Conservation (phyloP, 805 yeast species). For the Kregervanrija pseudodelftensis region DNA sequence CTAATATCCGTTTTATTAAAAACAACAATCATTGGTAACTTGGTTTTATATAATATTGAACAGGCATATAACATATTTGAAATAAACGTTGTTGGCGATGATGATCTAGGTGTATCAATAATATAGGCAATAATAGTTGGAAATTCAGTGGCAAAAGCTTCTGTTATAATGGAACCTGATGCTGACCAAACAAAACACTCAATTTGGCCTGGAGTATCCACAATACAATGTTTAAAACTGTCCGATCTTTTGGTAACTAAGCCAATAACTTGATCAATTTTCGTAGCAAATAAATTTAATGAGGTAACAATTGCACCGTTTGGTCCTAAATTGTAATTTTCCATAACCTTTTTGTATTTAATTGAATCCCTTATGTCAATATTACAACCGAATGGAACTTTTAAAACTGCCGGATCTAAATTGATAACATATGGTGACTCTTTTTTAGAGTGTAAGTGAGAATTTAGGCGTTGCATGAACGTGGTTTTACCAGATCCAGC, state of each 20-base stretch:
- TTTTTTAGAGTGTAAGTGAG: constrained; percentile 71
- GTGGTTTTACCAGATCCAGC: constrained; percentile 91
- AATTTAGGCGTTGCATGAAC: constrained; percentile 88
- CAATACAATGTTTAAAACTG: constrained; percentile 59
- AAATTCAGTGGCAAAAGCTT: constrained; percentile 89
- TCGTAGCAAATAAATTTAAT: constrained; percentile 84
- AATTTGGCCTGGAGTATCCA: constrained; percentile 98
- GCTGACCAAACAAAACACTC: constrained; percentile 99
- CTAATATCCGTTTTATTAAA: constrained; percentile 91
- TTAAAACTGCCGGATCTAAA: constrained; percentile 92
- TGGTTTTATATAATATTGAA: constrained; percentile 91
- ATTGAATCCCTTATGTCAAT: constrained; percentile 95
- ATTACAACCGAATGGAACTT: constrained; percentile 89
- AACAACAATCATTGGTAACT: constrained; percentile 92
- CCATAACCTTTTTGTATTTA: constrained; percentile 94
- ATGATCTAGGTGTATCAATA: constrained; percentile 91
- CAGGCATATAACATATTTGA: constrained; percentile 98
- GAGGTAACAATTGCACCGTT: constrained; percentile 98
- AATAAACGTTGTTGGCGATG: constrained; percentile 94
- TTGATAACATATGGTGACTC: constrained; percentile 86
- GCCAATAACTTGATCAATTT: constrained; percentile 88
- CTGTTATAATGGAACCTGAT: constrained; percentile 92
- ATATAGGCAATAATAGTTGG: constrained; percentile 96
- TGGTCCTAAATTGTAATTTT: constrained; percentile 90
- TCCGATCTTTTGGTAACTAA: constrained; percentile 73